Evolutionary conservation across 2,329 filamentous ascomycete species (phyloP).

Genomic region (Phoma sp.): DNA sequence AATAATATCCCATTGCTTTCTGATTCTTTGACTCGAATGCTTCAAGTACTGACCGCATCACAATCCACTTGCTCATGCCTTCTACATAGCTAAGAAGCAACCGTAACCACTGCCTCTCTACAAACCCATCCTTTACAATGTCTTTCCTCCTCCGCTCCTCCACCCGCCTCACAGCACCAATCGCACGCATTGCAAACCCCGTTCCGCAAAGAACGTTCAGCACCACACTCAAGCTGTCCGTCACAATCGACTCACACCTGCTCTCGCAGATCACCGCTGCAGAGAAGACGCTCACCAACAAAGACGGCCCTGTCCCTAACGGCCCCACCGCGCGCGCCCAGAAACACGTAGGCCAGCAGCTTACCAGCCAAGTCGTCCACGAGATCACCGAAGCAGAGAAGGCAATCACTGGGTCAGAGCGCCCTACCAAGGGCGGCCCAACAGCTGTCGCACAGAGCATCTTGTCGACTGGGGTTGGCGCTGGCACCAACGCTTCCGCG

Average conservation of each 20-base stretch:
- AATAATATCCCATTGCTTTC: neutral
- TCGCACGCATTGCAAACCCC: slow-evolving; percentile 16
- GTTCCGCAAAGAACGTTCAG: slow-evolving; percentile 20
- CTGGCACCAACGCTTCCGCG: neutral
- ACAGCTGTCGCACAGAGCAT: slow-evolving; percentile 47
- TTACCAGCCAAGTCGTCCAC: slow-evolving; percentile 45
- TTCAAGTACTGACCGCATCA: neutral
- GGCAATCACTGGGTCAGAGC: slow-evolving; percentile 45
- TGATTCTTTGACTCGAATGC: neutral
- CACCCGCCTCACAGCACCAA: slow-evolving; percentile 12
- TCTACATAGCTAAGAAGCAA: neutral
- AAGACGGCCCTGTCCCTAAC: slow-evolving; percentile 41
- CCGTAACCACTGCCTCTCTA: neutral
- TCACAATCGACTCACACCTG: slow-evolving; percentile 45
- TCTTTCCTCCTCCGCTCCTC: slow-evolving; percentile 24
- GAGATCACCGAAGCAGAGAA: slow-evolving; percentile 53
- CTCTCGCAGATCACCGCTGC: slow-evolving; percentile 51
- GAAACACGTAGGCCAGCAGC: slow-evolving; percentile 41
- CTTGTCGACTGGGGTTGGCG: slow-evolving; percentile 1
- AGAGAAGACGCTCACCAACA: slow-evolving; percentile 49
- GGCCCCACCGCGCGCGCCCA: slow-evolving; percentile 53
- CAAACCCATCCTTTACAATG: neutral
- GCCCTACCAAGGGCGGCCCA: slow-evolving; percentile 46
- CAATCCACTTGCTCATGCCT: neutral
- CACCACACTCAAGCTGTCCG: slow-evolving; percentile 20